Evolutionary conservation across 2,329 filamentous ascomycete genomes (phyloP).

Genomic region (Endoconidiophora laricicola): DNA sequence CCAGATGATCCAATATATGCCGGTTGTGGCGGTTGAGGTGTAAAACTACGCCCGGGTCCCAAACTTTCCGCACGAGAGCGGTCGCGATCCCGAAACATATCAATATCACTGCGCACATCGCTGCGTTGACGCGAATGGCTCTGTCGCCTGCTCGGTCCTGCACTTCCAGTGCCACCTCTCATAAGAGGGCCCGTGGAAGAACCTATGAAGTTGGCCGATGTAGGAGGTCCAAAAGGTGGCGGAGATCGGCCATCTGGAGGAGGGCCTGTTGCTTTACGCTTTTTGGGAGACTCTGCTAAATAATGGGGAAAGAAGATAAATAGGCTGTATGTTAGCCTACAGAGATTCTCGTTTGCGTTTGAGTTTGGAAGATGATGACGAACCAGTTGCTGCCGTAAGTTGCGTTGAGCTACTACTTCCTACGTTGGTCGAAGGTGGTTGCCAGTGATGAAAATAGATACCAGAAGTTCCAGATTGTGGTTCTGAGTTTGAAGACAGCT

Average conservation of each 20-base stretch:
- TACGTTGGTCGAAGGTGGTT: conserved; percentile 54
- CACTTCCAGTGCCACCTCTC: background rate
- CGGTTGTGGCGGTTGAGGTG: background rate
- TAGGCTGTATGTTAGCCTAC: conserved; percentile 1
- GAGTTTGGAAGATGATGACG: conserved; percentile 25
- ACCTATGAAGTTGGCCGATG: conserved; percentile 17
- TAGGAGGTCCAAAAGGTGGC: conserved; percentile 19
- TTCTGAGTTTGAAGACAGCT: conserved; percentile 45
- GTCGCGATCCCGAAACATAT: background rate
- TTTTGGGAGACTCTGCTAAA: conserved; percentile 58
- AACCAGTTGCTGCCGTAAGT: conserved; percentile 59
- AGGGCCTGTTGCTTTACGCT: conserved; percentile 57
- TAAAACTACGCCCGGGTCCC: background rate
- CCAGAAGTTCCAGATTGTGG: conserved; percentile 29
- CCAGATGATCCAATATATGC: background rate
- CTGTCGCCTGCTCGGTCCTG: conserved; percentile 26
- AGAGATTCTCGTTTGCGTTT: conserved; percentile 30
- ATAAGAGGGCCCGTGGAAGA: too few species aligned
- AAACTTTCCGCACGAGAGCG: background rate
- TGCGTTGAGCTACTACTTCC: conserved; percentile 35
- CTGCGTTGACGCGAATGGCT: conserved; percentile 49
- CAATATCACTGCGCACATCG: conserved; percentile 26
- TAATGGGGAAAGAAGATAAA: background rate
- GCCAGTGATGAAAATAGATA: conserved; percentile 88
- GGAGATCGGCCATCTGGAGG: conserved; percentile 24